phyloP scores from a whole-genome alignment of 2,329 filamentous ascomycete genomes.

The Apiospora pterosperma region DNA sequence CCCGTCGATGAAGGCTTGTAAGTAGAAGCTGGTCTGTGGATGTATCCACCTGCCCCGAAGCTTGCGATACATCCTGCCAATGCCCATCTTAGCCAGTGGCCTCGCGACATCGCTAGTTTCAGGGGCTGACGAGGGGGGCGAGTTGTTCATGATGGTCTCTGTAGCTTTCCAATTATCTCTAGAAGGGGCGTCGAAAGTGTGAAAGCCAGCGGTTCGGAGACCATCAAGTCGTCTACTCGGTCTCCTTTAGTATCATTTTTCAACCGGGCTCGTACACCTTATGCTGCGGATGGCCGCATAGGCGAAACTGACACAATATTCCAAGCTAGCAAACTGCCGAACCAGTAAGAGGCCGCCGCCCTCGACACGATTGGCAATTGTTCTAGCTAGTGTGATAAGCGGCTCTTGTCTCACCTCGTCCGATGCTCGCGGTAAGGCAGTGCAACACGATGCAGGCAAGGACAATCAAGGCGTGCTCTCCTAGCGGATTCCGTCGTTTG shows the following conservation, averaged over 20 bases:
- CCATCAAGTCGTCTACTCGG: neutral
- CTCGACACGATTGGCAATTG: constrained; percentile 3
- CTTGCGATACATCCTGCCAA: neutral
- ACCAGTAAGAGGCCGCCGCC: neutral
- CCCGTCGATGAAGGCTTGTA: neutral
- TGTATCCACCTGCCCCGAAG: neutral
- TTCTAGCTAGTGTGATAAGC: neutral
- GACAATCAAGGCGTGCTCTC: neutral
- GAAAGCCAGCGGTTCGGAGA: neutral
- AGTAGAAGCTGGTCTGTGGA: constrained; percentile 1
- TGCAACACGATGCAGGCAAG: neutral
- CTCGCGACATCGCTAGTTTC: neutral
- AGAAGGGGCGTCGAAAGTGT: neutral
- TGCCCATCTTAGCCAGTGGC: neutral
- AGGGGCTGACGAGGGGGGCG: neutral
- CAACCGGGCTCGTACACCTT: neutral
- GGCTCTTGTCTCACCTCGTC: constrained; percentile 1
- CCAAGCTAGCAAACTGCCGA: neutral
- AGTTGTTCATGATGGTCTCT: neutral
- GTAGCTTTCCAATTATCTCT: neutral
- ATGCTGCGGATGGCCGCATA: neutral
- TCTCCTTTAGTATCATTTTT: neutral
- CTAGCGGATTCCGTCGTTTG: neutral
- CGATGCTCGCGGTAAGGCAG: neutral
- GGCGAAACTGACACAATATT: constrained; percentile 1